Evolutionary conservation across 768 basidiomycete genomes (phyloP), one percentile per base, ranked within the genome.

Genomic region (Steccherinum ochraceum): DNA sequence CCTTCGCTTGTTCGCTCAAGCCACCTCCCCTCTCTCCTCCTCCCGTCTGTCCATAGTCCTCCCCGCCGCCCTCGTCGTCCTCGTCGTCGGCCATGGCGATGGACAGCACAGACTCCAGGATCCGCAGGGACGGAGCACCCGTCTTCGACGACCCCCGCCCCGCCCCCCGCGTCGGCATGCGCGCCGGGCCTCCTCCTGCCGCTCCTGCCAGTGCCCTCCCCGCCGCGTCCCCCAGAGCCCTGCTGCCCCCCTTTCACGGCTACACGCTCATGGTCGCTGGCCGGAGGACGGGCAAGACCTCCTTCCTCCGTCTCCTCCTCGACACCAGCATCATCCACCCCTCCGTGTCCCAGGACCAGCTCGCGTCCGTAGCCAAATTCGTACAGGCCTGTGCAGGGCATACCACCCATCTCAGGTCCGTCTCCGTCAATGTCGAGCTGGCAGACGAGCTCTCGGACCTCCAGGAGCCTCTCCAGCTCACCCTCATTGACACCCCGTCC

Each of bases 251-350:
- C 11, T 10, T 23, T 18, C 73, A 62, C 61, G 70, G 71, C 30
- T 78, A 79, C 72, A 83, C 84, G 59, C 72, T 91, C 67, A 84
- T 91, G 72, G 87, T 89, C 62, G 89, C 88, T 52, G 89, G 89
- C 47, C 82, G 80, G 64, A 75, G 84, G 70, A 83, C 85, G 70
- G 86, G 87, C 69, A 93, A 93, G 77, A 89, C 89, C 20, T 84
- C 87, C 54, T 87, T 93, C 63, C 83, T 91, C 63, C 81, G 88
- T 51, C 85, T 91, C 61, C 76, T 93, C 57, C 79, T 91, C 67
- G 88, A 90, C 73, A 89, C 90, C 56, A 78, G 78, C 72, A 72
- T 78, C 64, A 73, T 91, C 61, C 78, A 86, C 12, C 70, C 76
- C 39, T 64, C 72, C 19, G 78, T 81, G 49, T 73, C 79, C 45